These are phyloP conservation scores for Candida sithepensis DNA, from an alignment of 805 yeast species.

Conservation along the genomic window DNA sequence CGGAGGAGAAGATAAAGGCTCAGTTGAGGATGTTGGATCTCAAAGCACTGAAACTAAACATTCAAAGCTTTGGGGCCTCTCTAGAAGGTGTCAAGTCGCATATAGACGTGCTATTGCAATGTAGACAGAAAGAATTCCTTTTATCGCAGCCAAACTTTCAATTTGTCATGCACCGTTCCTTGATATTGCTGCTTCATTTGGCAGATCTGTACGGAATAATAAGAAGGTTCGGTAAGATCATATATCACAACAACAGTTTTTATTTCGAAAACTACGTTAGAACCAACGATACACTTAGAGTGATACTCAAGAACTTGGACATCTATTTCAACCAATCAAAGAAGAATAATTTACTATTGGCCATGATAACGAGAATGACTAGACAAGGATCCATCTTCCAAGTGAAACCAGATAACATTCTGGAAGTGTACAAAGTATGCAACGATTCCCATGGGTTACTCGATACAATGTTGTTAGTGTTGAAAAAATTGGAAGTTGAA, in stretches of 20 bases:
- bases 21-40: slow-evolving; percentile 23
- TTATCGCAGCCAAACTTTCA: slow-evolving; percentile 22
- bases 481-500: slow-evolving; percentile 36
- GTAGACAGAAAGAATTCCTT: slow-evolving; percentile 20
- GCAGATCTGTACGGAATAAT: slow-evolving; percentile 48
- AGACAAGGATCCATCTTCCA: slow-evolving; percentile 37
- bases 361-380: slow-evolving; percentile 43
- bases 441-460: slow-evolving; percentile 37
- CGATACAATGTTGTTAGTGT: slow-evolving; percentile 25
- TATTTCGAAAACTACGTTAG: slow-evolving; percentile 39
- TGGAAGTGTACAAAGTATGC: slow-evolving; percentile 40
- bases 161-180: slow-evolving; percentile 38
- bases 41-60: slow-evolving; percentile 20
- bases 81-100: slow-evolving; percentile 26
- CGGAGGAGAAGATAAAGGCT: slow-evolving; percentile 21
- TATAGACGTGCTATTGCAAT: slow-evolving; percentile 20
- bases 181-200: slow-evolving; percentile 39
- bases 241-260: slow-evolving; percentile 41
- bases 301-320: slow-evolving; percentile 21
- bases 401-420: slow-evolving; percentile 33
- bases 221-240: slow-evolving; percentile 44
- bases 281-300: slow-evolving; percentile 23
- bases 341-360: slow-evolving; percentile 47
- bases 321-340: slow-evolving; percentile 35
- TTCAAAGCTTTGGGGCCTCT: slow-evolving; percentile 26